Conservation (phyloP, 257 asterid species). For the Dorcoceras hygrometricum region DNA sequence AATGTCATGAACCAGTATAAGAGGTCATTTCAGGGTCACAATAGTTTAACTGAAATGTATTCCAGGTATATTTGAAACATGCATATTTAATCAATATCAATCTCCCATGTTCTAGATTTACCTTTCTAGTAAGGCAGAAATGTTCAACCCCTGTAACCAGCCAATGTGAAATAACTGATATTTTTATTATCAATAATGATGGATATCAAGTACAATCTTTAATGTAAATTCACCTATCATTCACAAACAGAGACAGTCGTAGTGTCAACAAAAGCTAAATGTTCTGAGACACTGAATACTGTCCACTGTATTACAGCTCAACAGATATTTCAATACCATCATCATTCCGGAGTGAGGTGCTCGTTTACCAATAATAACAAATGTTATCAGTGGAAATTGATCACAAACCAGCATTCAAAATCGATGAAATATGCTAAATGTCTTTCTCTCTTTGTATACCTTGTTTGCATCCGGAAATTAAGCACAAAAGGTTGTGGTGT, state of each 20-base stretch:
- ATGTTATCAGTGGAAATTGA: constrained; percentile 4
- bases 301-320: constrained; percentile 11
- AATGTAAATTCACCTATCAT: constrained; percentile 9
- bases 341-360: not conserved
- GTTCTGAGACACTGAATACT: constrained; percentile 8
- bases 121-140: not conserved
- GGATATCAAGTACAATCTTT: constrained; percentile 19
- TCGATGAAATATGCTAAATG: constrained; percentile 16
- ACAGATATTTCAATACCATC: not conserved
- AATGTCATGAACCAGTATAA: constrained; percentile 18
- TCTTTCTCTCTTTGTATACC: constrained; percentile 39
- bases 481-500: constrained; percentile 84
- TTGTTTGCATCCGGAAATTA: constrained; percentile 71
- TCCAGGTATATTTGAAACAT: not conserved
- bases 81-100: not conserved
- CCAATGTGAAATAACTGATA: constrained; percentile 13
- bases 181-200: constrained; percentile 1
- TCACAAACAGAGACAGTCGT: constrained; percentile 6
- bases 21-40: constrained; percentile 12
- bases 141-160: constrained; percentile 17
- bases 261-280: constrained; percentile 9
- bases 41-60: not conserved
- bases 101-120: not conserved
- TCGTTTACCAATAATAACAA: not conserved
- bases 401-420: constrained; percentile 3